Evolutionary conservation across 257 asterid genomes (phyloP).

Genomic region (Coffea canephora): DNA sequence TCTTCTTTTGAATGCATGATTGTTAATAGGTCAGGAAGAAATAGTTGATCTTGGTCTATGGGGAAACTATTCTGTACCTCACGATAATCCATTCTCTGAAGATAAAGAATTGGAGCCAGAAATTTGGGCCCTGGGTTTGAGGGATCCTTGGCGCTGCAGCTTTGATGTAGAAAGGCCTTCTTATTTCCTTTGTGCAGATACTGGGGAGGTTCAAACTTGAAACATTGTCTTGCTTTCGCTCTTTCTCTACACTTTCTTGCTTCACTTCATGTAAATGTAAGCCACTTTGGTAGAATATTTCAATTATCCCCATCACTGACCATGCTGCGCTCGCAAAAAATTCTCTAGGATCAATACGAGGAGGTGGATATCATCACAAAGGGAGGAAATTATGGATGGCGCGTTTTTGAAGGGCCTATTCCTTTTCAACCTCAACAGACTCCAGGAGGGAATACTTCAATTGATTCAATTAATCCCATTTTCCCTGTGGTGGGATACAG

Average conservation of each 20-base stretch:
- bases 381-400: constrained; percentile 97
- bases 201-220: constrained; percentile 64
- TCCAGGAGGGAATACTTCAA: constrained; percentile 62
- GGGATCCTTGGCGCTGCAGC: constrained; percentile 95
- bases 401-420: constrained; percentile 73
- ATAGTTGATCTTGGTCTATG: constrained; percentile 52
- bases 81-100: constrained; percentile 65
- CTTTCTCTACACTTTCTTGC: background rate
- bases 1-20: background rate
- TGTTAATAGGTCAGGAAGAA: constrained; percentile 53
- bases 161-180: constrained; percentile 90
- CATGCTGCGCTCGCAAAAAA: background rate
- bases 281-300: background rate
- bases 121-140: constrained; percentile 81
- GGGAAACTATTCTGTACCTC: constrained; percentile 83
- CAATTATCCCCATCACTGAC: too few relatives aligned
- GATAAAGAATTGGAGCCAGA: constrained; percentile 62
- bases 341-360: constrained; percentile 68
- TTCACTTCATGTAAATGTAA: background rate
- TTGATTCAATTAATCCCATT: constrained; percentile 54
- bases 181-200: constrained; percentile 74
- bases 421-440: constrained; percentile 45
- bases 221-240: background rate
- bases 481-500: constrained; percentile 75
- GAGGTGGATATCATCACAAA: constrained; percentile 79